These are phyloP conservation scores for Mycena leptocephala DNA, from an alignment of 768 basidiomycete species.

Conservation along the genomic window DNA sequence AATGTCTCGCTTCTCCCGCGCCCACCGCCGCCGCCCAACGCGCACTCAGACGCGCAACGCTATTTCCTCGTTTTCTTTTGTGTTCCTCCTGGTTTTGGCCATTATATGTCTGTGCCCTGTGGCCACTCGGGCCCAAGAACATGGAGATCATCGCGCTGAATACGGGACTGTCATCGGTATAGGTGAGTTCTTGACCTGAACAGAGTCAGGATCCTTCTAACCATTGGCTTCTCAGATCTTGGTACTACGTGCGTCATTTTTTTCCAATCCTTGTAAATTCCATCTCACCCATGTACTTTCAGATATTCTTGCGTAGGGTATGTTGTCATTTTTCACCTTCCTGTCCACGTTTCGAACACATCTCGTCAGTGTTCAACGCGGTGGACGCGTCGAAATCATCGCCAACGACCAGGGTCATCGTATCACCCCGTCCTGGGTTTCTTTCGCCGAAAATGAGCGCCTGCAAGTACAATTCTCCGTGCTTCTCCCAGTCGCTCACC, in stretches of 20 bases:
- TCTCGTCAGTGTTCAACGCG: constrained; percentile 49
- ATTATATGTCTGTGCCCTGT: constrained; percentile 80
- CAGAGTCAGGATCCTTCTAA: neutral
- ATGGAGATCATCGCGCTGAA: constrained; percentile 64
- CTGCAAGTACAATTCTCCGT: constrained; percentile 46
- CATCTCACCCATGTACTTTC: neutral
- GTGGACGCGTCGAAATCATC: constrained; percentile 76
- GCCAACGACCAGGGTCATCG: constrained; percentile 72
- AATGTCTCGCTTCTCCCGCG: constrained; percentile 50
- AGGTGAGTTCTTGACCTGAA: constrained; percentile 56
- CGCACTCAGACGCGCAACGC: constrained; percentile 69
- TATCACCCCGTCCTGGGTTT: constrained; percentile 77
- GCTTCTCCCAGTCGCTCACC: neutral
- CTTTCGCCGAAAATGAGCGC: constrained; percentile 73
- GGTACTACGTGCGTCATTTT: constrained; percentile 76
- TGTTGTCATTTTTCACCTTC: constrained; percentile 17
- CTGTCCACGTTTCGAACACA: neutral
- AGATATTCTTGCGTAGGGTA: constrained; percentile 82
- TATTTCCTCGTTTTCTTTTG: constrained; percentile 62
- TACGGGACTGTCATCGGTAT: constrained; percentile 91
- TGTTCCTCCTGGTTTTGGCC: constrained; percentile 70
- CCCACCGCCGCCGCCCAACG: constrained; percentile 18
- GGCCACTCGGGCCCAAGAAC: constrained; percentile 63
- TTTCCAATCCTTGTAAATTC: constrained; percentile 5
- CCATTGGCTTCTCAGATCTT: constrained; percentile 66